phyloP scores from a whole-genome alignment of 495 filamentous ascomycete species.

The Neurospora sp. region DNA sequence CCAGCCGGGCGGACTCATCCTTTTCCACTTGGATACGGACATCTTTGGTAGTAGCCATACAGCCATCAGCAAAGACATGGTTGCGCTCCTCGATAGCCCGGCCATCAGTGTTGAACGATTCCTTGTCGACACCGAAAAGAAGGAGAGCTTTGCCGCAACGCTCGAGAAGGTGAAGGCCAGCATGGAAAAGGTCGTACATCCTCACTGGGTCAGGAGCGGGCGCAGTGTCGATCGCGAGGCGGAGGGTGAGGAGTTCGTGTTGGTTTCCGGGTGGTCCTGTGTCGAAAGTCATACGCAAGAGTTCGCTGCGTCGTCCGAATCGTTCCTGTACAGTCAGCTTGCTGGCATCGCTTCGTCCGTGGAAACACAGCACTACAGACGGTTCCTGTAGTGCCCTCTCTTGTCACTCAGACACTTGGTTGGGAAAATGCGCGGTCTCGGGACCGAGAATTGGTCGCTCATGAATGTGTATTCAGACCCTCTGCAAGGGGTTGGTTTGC shows the following conservation, averaged over 20 bases:
- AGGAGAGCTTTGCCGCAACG: conserved; percentile 29
- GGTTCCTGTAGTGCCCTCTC: conserved; percentile 14
- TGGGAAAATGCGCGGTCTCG: background rate
- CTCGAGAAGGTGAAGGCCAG: conserved; percentile 28
- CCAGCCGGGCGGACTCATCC: conserved; percentile 14
- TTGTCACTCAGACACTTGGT: background rate
- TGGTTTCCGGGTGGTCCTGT: conserved; percentile 41
- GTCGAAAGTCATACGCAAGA: conserved; percentile 32
- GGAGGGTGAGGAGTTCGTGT: conserved; percentile 43
- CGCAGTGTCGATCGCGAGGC: conserved; percentile 32
- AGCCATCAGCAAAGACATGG: conserved; percentile 7
- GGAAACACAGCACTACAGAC: conserved; percentile 38
- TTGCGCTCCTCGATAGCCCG: conserved; percentile 28
- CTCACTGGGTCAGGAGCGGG: conserved; percentile 28
- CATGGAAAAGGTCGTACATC: conserved; percentile 31
- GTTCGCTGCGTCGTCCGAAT: conserved; percentile 29
- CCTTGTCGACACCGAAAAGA: conserved; percentile 31
- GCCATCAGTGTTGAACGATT: conserved; percentile 34
- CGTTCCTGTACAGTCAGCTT: conserved; percentile 28
- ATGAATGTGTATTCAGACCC: background rate
- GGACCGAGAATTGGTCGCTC: background rate
- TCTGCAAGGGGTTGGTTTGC: background rate
- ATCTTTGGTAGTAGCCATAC: conserved; percentile 13
- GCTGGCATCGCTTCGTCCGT: conserved; percentile 18
- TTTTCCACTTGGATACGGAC: conserved; percentile 31